Conservation (phyloP, 331 rosid species). For the Quercus lobata region DNA sequence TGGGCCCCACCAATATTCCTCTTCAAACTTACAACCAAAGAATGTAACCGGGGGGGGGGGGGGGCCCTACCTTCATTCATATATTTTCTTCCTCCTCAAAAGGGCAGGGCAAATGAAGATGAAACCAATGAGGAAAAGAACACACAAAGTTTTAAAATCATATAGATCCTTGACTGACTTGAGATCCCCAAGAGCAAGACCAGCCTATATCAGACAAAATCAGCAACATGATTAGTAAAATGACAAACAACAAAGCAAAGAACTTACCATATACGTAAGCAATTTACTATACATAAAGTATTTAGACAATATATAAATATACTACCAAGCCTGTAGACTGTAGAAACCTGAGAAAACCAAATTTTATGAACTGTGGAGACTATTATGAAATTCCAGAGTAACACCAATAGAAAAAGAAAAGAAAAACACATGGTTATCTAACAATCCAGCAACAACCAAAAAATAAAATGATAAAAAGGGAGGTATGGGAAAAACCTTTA, state of each 20-base stretch:
- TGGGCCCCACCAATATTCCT: neutral
- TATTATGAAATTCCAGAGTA: neutral
- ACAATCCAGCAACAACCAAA: neutral
- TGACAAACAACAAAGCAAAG: neutral
- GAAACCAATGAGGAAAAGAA: slow-evolving; percentile 87
- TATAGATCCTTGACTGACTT: slow-evolving; percentile 90
- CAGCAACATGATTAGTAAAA: slow-evolving; percentile 11
- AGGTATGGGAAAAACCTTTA: neutral
- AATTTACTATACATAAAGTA: neutral
- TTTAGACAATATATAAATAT: neutral
- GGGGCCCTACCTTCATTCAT: slow-evolving; percentile 53
- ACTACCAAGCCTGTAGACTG: neutral
- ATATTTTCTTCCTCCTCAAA: slow-evolving; percentile 88
- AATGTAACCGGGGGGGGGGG: too few species aligned
- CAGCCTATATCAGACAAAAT: slow-evolving; percentile 57
- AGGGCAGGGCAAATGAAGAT: slow-evolving; percentile 69
- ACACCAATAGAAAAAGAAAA: neutral
- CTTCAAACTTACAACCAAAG: neutral
- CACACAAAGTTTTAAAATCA: slow-evolving; percentile 80
- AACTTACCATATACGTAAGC: neutral
- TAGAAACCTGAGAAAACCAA: neutral
- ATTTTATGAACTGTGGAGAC: neutral
- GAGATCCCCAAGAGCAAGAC: slow-evolving; percentile 97
- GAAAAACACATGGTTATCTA: neutral
- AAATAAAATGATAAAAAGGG: neutral